Evolutionary conservation across 1,284 basidiomycete genomes (phyloP), one percentile per base, ranked within the genome.

Genomic region (Stygiomarasmius scandens): DNA sequence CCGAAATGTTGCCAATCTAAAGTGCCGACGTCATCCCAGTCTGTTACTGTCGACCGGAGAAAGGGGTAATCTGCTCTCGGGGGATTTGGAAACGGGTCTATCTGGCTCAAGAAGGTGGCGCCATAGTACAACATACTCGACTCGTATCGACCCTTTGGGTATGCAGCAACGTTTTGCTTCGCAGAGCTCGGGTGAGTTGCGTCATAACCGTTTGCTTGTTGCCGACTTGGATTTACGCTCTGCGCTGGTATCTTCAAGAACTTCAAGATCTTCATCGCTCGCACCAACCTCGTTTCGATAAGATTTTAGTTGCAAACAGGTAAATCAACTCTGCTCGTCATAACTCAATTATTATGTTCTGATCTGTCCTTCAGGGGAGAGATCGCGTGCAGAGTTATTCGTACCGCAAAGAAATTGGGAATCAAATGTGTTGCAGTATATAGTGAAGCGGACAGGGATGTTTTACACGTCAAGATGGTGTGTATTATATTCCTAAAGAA

Each of bases 361-460:
- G 12, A 3, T 32, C 36, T 25, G 23, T 45, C 27, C n/a, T 9
- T 23, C 62, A 93, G 93, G 68, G 95, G 95, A 44, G 95, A 98
- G 74, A 97, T 97, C 61, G 95, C 95, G 2, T 95, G 93, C 70
- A 86, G 95, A 41, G 91, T 97, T 54, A 95, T 96, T 61, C 86
- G 90, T 44, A 95, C 95, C 0, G 92, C 92, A n/a, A 86, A 80
- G 71, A 89, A 91, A 67, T 78, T 97, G 0, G 95, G 94, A 1
- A 88, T 97, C 67, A 87, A 84, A 78, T 95, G 92, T 0, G 92
- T 97, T 16, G 93, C 94, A 1, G 92, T 97, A 27, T 97, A 91
- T 69, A 93, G 91, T 55, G 90, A 94, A 49, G 92, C 87, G 8
- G 95, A 98, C 65, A 81, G 80, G 24, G 77, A 87, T 63, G 83